Base-by-base conservation (phyloP, 805 yeast species). In the Kuraishia hungarica region DNA sequence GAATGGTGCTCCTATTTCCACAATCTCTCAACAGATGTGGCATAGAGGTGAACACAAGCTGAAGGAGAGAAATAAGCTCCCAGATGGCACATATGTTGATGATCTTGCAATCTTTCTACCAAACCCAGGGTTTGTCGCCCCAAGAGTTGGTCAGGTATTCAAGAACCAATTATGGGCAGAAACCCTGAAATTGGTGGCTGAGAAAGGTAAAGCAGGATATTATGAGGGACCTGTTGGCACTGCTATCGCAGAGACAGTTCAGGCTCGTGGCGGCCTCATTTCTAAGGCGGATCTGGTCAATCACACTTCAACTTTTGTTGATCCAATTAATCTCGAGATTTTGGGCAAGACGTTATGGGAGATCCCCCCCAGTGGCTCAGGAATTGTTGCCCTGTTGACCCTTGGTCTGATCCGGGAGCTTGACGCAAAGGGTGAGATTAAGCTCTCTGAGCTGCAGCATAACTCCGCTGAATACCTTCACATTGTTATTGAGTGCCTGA, bases 361-460 rank as follows among this genome's bases (percentile, higher is more conserved):
- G 66, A 83, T 87, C 58, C 94, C 96, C 11, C 96, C 96, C 15
- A 87, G 84, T 67, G 89, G 93, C 2, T 89, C 88, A 54, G 96
- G 96, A 8, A 68, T 88, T 15, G 87, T 88, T 50, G 94, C 92
- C 0, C 71, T 88, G 52, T 70, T 86, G 19, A 83, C 93, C 0
- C 67, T 87, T 52, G 94, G 93, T 0, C 73, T 85, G 50, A 77
- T 88, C 58, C 77, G 76, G 60, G 79, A 80, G 43, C 72, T 88
- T 56, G 81, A 80, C 35, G 70, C 70, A 19, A 57, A 63, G 19
- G 78, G 79, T 2, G 63, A 62, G 19, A 67, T 76, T n/a, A 74
- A 81, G 53, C 63, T 86, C 48, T 60, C 67, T 51, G 56, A 61
- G 2, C 53, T 82, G 62, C 62, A 77, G 56, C 94, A 85, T 65